Percentiles rank a stretch among this genome's conserved stretches.
These are phyloP conservation scores for Aureobasidium zeae DNA, from an alignment of 2,329 filamentous ascomycete species.

Conservation along the genomic window DNA sequence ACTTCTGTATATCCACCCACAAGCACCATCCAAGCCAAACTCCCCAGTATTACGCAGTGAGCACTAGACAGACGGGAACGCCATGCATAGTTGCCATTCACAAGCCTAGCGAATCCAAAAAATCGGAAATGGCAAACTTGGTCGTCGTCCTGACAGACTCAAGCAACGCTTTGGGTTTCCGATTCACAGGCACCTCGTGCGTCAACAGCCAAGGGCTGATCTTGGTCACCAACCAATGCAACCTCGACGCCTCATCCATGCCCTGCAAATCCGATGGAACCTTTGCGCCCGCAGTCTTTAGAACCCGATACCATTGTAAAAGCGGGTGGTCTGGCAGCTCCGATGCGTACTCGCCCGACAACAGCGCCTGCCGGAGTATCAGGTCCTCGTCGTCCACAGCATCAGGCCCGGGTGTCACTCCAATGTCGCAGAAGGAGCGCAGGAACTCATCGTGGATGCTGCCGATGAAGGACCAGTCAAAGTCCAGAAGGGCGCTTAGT, in stretches of 20 bases:
- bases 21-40: too few relatives aligned
- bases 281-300: neutral
- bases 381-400: neutral
- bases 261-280: conserved; percentile 2
- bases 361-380: neutral
- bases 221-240: conserved; percentile 7
- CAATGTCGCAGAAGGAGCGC: conserved; percentile 11
- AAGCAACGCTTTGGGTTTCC: neutral
- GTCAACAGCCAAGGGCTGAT: conserved; percentile 2
- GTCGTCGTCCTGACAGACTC: neutral
- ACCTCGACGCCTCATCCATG: neutral
- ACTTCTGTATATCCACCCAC: too few relatives aligned
- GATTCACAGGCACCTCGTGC: neutral
- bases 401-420: neutral
- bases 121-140: too few relatives aligned
- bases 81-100: too few relatives aligned
- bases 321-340: neutral
- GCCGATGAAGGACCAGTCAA: conserved; percentile 13
- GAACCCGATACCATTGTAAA: neutral
- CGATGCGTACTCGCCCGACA: neutral
- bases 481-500: conserved; percentile 13
- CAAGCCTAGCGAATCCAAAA: too few relatives aligned
- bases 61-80: too few relatives aligned
- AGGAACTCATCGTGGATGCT: conserved; percentile 9
- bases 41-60: too few relatives aligned